Percentiles rank a stretch among this genome's conserved stretches.
phyloP scores from a whole-genome alignment of 495 filamentous ascomycete species.

The Xylaria palmicola region DNA sequence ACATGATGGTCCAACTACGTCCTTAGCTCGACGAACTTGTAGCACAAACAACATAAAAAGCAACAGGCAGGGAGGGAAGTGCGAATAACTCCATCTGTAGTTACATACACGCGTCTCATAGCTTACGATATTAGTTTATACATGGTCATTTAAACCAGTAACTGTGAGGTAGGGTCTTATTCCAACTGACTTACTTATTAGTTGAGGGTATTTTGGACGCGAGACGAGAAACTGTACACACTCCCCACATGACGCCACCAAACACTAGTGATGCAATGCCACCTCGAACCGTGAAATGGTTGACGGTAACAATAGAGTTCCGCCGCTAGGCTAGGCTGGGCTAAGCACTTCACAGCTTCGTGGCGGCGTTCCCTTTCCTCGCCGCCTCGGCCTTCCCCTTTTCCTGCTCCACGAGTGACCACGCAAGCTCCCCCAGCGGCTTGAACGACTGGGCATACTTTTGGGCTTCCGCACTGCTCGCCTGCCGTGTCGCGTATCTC shows the following conservation, averaged over 20 bases:
- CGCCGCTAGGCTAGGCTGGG: no score
- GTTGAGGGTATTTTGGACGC: neutral
- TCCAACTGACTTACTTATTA: no score
- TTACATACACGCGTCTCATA: no score
- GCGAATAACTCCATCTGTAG: no score
- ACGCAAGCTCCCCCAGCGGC: slow-evolving; percentile 71
- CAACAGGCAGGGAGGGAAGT: no score
- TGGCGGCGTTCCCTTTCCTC: neutral
- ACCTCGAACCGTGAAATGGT: neutral
- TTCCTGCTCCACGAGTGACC: slow-evolving; percentile 54
- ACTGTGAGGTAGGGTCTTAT: no score
- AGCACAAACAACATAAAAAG: no score
- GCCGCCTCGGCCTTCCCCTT: slow-evolving; percentile 12
- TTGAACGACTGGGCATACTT: slow-evolving; percentile 65
- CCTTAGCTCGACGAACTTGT: no score
- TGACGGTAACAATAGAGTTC: neutral
- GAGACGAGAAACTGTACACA: neutral
- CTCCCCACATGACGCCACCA: neutral
- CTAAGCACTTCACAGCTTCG: slow-evolving; percentile 10
- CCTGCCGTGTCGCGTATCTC: slow-evolving; percentile 78
- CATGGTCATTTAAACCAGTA: no score
- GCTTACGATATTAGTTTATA: no score
- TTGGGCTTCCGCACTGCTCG: slow-evolving; percentile 78
- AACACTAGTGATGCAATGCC: neutral
- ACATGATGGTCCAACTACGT: no score